Conservation (phyloP, 129 eudicot genomes). For the Lactuca saligna region DNA sequence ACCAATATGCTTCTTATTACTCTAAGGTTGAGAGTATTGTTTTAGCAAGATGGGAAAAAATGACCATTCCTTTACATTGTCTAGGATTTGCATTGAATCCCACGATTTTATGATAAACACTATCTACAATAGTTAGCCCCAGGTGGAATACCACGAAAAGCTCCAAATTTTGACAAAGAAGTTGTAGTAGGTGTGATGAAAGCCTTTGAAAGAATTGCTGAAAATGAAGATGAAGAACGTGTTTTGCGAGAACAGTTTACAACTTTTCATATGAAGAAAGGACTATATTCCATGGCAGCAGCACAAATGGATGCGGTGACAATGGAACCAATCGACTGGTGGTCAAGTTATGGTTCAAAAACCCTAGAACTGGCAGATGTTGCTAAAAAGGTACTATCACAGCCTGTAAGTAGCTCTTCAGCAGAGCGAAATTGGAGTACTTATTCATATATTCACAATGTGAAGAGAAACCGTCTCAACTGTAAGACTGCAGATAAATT, state of each 20-base stretch:
- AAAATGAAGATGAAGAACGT: background rate
- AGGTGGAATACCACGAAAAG: background rate
- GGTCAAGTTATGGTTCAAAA: background rate
- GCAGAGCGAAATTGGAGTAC: background rate
- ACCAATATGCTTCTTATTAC: background rate
- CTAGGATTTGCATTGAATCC: background rate
- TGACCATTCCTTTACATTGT: constrained; percentile 1
- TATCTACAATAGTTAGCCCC: background rate
- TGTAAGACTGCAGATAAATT: background rate
- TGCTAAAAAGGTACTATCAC: background rate
- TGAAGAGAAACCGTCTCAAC: background rate
- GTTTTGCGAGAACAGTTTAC: background rate
- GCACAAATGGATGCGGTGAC: background rate
- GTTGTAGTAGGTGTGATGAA: background rate
- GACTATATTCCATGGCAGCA: background rate
- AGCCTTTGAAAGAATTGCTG: background rate
- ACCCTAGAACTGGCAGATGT: background rate
- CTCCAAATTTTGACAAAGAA: background rate
- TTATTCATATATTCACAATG: background rate
- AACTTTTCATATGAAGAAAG: background rate
- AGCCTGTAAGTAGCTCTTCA: background rate
- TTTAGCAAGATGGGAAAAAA: background rate
- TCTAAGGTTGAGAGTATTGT: background rate
- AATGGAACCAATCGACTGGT: background rate
- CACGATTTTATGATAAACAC: background rate